Conservation (phyloP, 2,329 filamentous ascomycete species). For the Seiridium unicorne region DNA sequence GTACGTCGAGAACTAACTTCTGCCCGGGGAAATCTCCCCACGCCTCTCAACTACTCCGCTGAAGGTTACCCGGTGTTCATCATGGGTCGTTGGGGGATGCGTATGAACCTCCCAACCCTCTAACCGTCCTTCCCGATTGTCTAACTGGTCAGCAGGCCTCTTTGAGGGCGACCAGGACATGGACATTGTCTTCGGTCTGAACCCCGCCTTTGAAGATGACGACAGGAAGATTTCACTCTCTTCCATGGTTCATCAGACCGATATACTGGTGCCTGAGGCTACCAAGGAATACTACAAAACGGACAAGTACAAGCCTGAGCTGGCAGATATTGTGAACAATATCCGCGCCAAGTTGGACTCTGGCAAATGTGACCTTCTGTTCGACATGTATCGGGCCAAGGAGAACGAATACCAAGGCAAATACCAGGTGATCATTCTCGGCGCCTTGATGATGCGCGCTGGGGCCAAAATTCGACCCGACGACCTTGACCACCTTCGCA, state of each 20-base stretch:
- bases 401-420: neutral
- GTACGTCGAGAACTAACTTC: no score
- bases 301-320: neutral
- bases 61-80: no score
- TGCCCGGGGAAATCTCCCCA: no score
- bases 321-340: neutral
- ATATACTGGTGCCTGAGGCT: neutral
- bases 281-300: neutral
- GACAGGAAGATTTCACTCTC: neutral
- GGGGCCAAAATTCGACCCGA: neutral
- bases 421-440: neutral
- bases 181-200: neutral
- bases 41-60: no score
- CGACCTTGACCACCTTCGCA: neutral
- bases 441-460: neutral
- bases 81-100: no score
- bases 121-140: no score
- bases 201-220: neutral
- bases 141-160: neutral
- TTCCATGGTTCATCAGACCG: neutral
- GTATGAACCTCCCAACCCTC: no score
- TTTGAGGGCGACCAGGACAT: neutral
- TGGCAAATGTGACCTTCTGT: neutral
- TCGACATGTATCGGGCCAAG: neutral
- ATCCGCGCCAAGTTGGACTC: neutral